Percentiles rank a stretch among this genome's conserved stretches.
Conservation (phyloP, 345 rosid species). For the Arabidopsis arenosa region DNA sequence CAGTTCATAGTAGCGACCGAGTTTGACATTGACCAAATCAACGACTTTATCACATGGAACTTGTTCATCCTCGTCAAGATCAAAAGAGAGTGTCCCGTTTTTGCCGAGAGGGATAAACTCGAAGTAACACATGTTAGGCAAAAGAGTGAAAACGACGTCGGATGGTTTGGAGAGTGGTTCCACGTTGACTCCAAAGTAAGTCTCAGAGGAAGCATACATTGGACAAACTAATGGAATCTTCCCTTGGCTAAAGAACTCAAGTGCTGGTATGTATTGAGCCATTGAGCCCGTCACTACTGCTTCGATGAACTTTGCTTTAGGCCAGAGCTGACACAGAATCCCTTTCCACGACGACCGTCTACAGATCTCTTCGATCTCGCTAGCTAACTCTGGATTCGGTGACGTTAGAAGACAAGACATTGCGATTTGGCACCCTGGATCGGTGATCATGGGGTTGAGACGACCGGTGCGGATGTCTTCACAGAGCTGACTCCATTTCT, state of each 20-base stretch:
- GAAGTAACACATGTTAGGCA: constrained; percentile 91
- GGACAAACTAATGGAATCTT: constrained; percentile 81
- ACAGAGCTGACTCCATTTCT: constrained; percentile 72
- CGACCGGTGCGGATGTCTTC: constrained; percentile 65
- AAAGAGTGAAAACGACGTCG: constrained; percentile 86
- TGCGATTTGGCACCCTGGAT: constrained; percentile 57
- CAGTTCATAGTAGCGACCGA: constrained; percentile 77
- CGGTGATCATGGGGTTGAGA: constrained; percentile 79
- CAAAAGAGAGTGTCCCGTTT: constrained; percentile 54
- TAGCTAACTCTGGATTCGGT: constrained; percentile 60
- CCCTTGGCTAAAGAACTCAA: constrained; percentile 80
- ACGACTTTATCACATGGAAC: constrained; percentile 47
- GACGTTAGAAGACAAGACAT: constrained; percentile 50
- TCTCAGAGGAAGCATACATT: constrained; percentile 96
- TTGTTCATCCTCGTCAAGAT: constrained; percentile 57
- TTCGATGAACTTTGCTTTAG: constrained; percentile 84
- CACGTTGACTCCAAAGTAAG: constrained; percentile 85
- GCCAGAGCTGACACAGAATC: constrained; percentile 81
- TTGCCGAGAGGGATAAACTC: constrained; percentile 77
- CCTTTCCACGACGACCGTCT: constrained; percentile 75
- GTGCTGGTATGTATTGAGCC: constrained; percentile 90
- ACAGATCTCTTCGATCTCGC: constrained; percentile 60
- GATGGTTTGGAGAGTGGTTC: constrained; percentile 76
- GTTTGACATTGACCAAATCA: constrained; percentile 72
- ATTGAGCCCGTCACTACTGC: constrained; percentile 93